Percentiles rank a stretch among this genome's conserved stretches.
These are phyloP conservation scores for Hypoxylon sp. DNA, from an alignment of 2,329 filamentous ascomycete species.

Conservation along the genomic window DNA sequence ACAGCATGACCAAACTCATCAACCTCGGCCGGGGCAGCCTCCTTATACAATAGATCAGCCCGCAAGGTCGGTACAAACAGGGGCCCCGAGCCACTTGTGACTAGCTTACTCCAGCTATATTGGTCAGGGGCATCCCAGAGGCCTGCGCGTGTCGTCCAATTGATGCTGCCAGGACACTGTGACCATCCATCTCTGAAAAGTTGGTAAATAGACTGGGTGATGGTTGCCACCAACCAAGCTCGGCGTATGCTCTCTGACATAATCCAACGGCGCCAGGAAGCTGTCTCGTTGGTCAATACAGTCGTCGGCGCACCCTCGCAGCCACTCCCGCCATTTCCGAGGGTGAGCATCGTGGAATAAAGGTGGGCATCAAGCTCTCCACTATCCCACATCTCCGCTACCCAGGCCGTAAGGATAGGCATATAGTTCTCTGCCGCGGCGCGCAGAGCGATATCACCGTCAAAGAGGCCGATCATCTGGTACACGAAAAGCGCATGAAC, in stretches of 20 bases:
- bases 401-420: constrained; percentile 40
- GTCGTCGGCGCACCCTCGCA: not conserved
- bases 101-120: constrained; percentile 23
- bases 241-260: constrained; percentile 30
- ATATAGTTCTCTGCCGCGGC: constrained; percentile 45
- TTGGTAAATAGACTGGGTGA: constrained; percentile 26
- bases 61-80: constrained; percentile 21
- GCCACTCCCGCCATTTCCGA: not conserved
- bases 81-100: constrained; percentile 14
- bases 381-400: constrained; percentile 47
- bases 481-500: constrained; percentile 48
- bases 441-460: constrained; percentile 47
- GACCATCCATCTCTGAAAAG: constrained; percentile 27
- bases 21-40: constrained; percentile 19
- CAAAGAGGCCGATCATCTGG: constrained; percentile 49
- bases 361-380: constrained; percentile 22
- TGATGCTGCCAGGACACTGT: constrained; percentile 21
- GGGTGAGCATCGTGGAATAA: constrained; percentile 12
- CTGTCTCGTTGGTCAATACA: not conserved
- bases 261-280: constrained; percentile 23
- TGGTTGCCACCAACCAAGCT: constrained; percentile 23
- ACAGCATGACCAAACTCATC: constrained; percentile 29
- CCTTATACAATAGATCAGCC: constrained; percentile 20
- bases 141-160: constrained; percentile 27
- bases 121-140: constrained; percentile 30